Evolutionary conservation across 805 yeast species (phyloP).

Genomic region (Sugiyamaella valdiviana): DNA sequence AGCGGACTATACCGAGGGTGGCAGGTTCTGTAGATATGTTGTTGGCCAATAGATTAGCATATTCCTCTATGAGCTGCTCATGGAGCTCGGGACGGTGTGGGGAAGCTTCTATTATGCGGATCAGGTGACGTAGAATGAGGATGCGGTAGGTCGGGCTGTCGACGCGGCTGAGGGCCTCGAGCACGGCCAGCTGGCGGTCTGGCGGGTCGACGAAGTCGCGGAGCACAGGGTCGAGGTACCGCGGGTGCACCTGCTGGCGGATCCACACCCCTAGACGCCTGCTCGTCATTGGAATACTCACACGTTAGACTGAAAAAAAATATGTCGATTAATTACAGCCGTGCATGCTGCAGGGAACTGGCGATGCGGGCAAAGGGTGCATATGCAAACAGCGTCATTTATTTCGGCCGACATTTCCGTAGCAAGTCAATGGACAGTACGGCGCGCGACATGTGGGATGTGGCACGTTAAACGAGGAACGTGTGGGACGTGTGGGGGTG

Average conservation of each 20-base stretch:
- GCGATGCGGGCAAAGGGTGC: no score
- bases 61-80: conserved; percentile 11
- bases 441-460: no score
- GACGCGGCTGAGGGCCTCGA: conserved; percentile 4
- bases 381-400: no score
- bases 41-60: conserved; percentile 4
- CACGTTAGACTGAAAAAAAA: neutral
- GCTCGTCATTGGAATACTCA: neutral
- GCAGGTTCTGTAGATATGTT: no score
- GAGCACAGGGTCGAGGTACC: conserved; percentile 7
- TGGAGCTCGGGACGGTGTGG: conserved; percentile 3
- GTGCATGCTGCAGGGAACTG: no score
- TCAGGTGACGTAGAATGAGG: conserved; percentile 12
- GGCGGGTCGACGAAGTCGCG: conserved; percentile 7
- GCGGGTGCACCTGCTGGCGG: conserved; percentile 20
- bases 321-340: no score
- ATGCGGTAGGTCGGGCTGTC: conserved; percentile 10
- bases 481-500: no score
- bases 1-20: no score
- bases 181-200: neutral
- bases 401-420: no score
- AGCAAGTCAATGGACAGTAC: no score
- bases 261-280: conserved; percentile 5
- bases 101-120: conserved; percentile 9
- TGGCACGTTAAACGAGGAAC: no score